phyloP scores from a whole-genome alignment of 768 basidiomycete genomes.

The Pleurotus citrinopileatus region DNA sequence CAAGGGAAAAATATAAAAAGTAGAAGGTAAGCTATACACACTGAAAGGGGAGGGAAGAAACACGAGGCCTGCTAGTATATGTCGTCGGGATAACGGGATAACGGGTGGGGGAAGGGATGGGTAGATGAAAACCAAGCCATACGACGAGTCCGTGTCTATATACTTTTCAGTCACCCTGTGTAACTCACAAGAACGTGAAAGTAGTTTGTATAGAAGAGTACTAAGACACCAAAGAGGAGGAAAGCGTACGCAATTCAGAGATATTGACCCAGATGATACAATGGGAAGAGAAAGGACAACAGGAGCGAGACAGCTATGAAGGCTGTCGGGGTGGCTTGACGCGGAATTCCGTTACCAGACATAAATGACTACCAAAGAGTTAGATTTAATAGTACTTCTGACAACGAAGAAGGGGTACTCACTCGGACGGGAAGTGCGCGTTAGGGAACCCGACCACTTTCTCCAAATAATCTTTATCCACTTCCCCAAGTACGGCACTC shows the following conservation, averaged over 20 bases:
- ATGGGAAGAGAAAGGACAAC: slow-evolving; percentile 1
- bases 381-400: too few relatives aligned
- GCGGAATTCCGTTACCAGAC: slow-evolving; percentile 71
- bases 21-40: slow-evolving; percentile 8
- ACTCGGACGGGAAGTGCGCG: slow-evolving; percentile 96
- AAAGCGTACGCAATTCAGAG: slow-evolving; percentile 5
- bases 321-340: slow-evolving; percentile 62
- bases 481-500: slow-evolving; percentile 83
- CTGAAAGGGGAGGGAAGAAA: neutral
- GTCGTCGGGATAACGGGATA: neutral
- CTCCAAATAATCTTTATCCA: slow-evolving; percentile 81
- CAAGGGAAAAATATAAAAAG: slow-evolving; percentile 16
- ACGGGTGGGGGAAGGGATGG: neutral
- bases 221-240: slow-evolving; percentile 9
- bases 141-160: slow-evolving; percentile 6
- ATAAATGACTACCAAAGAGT: slow-evolving; percentile 56
- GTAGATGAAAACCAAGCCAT: neutral
- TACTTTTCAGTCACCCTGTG: neutral
- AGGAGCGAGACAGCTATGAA: slow-evolving; percentile 10
- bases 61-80: neutral
- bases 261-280: slow-evolving; percentile 10
- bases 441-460: slow-evolving; percentile 97
- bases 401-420: slow-evolving; percentile 32
- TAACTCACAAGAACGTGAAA: neutral
- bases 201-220: slow-evolving; percentile 8